Evolutionary conservation across 441 rosid species (phyloP).

Genomic region (Biscutella laevigata): DNA sequence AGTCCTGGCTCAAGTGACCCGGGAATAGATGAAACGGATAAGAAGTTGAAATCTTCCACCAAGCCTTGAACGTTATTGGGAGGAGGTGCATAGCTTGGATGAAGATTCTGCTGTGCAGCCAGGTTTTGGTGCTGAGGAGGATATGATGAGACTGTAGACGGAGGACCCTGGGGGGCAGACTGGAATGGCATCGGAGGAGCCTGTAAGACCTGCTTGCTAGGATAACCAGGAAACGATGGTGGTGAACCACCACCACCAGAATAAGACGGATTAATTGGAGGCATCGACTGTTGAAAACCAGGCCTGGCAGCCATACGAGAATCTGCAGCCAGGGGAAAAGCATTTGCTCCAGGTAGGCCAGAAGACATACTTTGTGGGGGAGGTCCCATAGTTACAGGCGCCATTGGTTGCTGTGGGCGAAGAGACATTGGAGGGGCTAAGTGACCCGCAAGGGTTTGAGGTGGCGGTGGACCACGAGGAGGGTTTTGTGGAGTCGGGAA

Average conservation of each 20-base stretch:
- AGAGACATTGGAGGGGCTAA: slow-evolving; percentile 32
- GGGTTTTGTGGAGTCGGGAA: slow-evolving; percentile 42
- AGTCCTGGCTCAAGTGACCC: slow-evolving; percentile 79
- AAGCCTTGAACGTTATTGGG: slow-evolving; percentile 53
- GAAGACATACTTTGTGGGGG: slow-evolving; percentile 39
- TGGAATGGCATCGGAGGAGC: slow-evolving; percentile 46
- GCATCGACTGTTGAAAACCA: slow-evolving; percentile 44
- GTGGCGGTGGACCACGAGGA: slow-evolving; percentile 40
- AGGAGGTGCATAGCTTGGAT: slow-evolving; percentile 56
- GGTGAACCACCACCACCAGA: slow-evolving; percentile 37
- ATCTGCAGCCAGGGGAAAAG: slow-evolving; percentile 25
- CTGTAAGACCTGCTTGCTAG: slow-evolving; percentile 40
- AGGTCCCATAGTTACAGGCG: slow-evolving; percentile 56
- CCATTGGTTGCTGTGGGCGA: slow-evolving; percentile 44
- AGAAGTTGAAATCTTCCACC: slow-evolving; percentile 75
- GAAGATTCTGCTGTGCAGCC: slow-evolving; percentile 49
- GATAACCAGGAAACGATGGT: slow-evolving; percentile 59
- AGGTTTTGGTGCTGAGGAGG: slow-evolving; percentile 38
- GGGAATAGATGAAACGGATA: slow-evolving; percentile 65
- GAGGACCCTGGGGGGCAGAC: slow-evolving; percentile 49
- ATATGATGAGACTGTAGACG: slow-evolving; percentile 38
- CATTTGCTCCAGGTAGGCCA: slow-evolving; percentile 33
- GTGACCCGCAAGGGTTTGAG: slow-evolving; percentile 55
- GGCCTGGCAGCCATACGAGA: slow-evolving; percentile 34
- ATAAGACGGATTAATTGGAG: slow-evolving; percentile 37